A percentile compares a stretch with the other conserved stretches of the same genome.
These are phyloP conservation scores for Crataegus laevigata DNA, from an alignment of 306 rosid genomes.

Conservation along the genomic window DNA sequence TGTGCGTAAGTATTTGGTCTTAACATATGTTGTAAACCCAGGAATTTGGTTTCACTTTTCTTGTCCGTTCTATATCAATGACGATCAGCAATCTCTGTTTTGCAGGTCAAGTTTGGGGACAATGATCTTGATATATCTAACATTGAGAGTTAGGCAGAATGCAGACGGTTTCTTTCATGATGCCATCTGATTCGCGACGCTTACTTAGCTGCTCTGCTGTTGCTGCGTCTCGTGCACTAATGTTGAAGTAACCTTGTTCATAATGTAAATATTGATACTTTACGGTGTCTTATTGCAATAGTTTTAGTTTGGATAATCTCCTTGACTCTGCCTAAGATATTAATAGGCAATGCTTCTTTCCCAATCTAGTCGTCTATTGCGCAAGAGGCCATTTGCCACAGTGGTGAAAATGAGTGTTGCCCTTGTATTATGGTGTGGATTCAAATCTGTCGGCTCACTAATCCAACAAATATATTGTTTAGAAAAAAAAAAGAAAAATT, in stretches of 20 bases:
- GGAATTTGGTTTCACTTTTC: neutral
- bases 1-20: neutral
- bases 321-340: neutral
- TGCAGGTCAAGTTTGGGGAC: slow-evolving; percentile 93
- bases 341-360: no score
- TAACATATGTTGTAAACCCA: neutral
- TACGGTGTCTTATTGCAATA: neutral
- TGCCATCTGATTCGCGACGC: neutral
- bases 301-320: no score
- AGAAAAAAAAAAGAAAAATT: no score
- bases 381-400: no score
- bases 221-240: neutral
- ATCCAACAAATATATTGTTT: no score
- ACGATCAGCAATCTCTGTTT: slow-evolving; percentile 4
- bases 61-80: neutral
- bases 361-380: no score
- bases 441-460: no score
- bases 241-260: neutral
- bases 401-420: no score
- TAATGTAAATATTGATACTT: slow-evolving; percentile 6
- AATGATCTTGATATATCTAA: slow-evolving; percentile 73
- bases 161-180: slow-evolving; percentile 41
- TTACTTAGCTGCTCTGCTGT: neutral
- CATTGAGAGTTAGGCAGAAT: slow-evolving; percentile 62
- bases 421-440: no score